A percentile compares a stretch with the other conserved stretches of the same genome.
phyloP scores from a whole-genome alignment of 352 stramenopile species.

The Labyrinthula sp. region DNA sequence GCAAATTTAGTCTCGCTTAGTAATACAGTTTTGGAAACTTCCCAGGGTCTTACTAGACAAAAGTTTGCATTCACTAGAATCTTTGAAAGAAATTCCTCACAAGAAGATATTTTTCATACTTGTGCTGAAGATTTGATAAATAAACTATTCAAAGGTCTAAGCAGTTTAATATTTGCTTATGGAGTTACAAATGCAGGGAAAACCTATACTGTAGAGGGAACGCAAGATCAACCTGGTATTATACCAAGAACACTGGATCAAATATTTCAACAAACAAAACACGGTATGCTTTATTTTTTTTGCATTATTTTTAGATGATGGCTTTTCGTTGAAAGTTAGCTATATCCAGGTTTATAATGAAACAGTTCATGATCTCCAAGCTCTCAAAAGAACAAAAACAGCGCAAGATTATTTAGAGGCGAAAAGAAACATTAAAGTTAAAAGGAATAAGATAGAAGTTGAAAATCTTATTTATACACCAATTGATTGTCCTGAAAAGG shows the following conservation, averaged over 20 bases:
- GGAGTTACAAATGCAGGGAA: conserved; percentile 96
- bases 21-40: no score
- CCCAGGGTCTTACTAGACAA: no score
- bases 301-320: conserved; percentile 3
- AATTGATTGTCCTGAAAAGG: conserved; percentile 43
- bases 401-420: conserved; percentile 3
- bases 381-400: conserved; percentile 16
- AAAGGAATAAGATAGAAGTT: conserved; percentile 62
- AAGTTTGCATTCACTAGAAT: conserved; percentile 42
- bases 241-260: conserved; percentile 51
- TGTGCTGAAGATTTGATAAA: conserved; percentile 67
- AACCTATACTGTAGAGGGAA: conserved; percentile 87
- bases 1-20: no score
- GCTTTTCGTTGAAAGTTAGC: conserved; percentile 45
- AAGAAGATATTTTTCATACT: conserved; percentile 67
- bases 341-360: conserved; percentile 98
- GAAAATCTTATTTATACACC: conserved; percentile 44
- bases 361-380: conserved; percentile 81
- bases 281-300: conserved; percentile 18
- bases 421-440: conserved; percentile 35
- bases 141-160: conserved; percentile 47
- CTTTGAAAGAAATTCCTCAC: conserved; percentile 48
- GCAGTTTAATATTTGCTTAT: conserved; percentile 82
- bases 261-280: conserved; percentile 41
- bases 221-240: conserved; percentile 46